Percentiles rank a stretch among this genome's conserved stretches.
Conservation (phyloP, 1,284 basidiomycete species). For the Porodaedalea pini region DNA sequence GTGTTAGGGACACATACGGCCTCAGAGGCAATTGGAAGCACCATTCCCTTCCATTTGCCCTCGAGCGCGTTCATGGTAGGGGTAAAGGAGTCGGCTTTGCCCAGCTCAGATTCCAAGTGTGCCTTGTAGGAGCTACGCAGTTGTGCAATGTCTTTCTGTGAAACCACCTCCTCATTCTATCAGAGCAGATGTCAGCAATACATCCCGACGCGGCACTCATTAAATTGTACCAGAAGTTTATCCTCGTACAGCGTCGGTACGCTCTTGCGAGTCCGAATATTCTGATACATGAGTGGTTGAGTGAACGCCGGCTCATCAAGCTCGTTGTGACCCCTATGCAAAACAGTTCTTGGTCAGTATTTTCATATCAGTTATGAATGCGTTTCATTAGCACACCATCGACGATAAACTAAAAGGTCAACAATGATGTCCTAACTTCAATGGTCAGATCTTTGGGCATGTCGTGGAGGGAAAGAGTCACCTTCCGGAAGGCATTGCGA, state of each 20-base stretch:
- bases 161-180: conserved; percentile 47
- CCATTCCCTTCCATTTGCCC: conserved; percentile 62
- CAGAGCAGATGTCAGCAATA: background rate
- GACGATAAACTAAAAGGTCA: conserved; percentile 83
- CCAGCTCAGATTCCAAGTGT: conserved; percentile 58
- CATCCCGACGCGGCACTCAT: background rate
- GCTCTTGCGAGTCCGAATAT: conserved; percentile 71
- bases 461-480: conserved; percentile 22
- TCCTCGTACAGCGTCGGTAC: conserved; percentile 83
- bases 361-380: background rate
- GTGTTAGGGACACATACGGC: conserved; percentile 62
- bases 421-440: conserved; percentile 69
- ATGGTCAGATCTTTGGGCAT: background rate
- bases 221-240: conserved; percentile 58
- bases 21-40: conserved; percentile 62
- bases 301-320: conserved; percentile 90
- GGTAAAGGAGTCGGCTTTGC: conserved; percentile 43
- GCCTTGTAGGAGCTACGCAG: conserved; percentile 57
- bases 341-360: background rate
- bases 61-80: conserved; percentile 55
- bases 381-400: conserved; percentile 50
- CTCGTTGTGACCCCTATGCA: conserved; percentile 77
- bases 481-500: conserved; percentile 78
- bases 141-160: conserved; percentile 42
- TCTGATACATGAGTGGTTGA: conserved; percentile 85